These are phyloP conservation scores for Trypanosoma theileri DNA, from an alignment of 208 protist genomes.

Conservation along the genomic window DNA sequence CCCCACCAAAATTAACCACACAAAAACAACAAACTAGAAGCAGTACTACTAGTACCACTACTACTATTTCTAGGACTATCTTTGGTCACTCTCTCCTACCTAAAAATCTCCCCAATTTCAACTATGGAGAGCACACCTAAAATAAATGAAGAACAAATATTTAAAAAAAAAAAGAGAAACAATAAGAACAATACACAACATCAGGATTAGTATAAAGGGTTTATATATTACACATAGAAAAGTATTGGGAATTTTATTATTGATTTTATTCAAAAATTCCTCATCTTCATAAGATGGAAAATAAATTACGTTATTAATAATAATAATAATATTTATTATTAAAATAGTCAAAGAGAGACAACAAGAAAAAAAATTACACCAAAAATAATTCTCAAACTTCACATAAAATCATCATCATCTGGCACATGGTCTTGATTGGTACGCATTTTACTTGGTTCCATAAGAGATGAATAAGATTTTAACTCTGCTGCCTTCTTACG, in stretches of 20 bases:
- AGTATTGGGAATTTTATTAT: too few relatives aligned
- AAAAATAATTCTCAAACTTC: neutral
- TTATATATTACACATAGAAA: too few relatives aligned
- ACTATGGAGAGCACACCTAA: neutral
- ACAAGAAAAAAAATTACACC: neutral
- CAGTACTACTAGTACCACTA: conserved; percentile 3
- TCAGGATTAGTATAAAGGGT: too few relatives aligned
- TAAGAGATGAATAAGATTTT: conserved; percentile 79
- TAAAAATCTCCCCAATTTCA: too few relatives aligned
- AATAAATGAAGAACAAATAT: neutral
- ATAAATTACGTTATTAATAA: neutral
- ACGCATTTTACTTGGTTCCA: conserved; percentile 83
- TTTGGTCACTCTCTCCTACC: too few relatives aligned
- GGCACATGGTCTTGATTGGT: conserved; percentile 75
- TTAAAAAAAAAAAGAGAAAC: neutral
- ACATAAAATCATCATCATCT: conserved; percentile 93
- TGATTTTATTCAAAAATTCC: too few relatives aligned
- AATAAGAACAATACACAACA: neutral
- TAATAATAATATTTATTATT: neutral
- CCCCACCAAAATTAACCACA: neutral
- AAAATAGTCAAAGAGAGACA: neutral
- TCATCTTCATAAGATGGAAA: too few relatives aligned
- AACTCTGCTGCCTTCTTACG: conserved; percentile 75
- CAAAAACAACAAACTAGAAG: conserved; percentile 4
- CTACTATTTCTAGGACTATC: neutral